phyloP scores from a whole-genome alignment of 2,329 filamentous ascomycete species.

The Clarireedia paspali region DNA sequence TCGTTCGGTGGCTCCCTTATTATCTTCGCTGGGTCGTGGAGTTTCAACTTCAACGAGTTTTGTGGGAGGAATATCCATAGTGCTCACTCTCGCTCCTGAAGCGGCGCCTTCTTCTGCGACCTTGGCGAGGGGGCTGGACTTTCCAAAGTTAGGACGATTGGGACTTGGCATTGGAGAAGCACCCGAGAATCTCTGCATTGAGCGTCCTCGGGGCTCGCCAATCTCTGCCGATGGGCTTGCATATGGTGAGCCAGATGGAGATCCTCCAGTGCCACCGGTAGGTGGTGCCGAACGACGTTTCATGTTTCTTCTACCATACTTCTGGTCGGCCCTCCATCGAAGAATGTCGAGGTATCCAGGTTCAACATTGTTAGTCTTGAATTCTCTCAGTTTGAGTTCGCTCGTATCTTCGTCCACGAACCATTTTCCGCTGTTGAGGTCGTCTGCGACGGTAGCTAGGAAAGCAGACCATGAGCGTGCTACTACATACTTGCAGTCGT shows the following conservation, averaged over 20 bases:
- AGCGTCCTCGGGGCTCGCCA: slow-evolving; percentile 58
- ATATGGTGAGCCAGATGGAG: slow-evolving; percentile 53
- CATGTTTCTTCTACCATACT: slow-evolving; percentile 58
- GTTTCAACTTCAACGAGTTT: slow-evolving; percentile 31
- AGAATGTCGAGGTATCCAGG: slow-evolving; percentile 92
- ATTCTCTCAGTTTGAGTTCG: slow-evolving; percentile 88
- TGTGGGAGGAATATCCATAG: slow-evolving; percentile 19
- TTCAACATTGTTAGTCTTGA: slow-evolving; percentile 82
- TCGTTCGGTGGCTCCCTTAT: slow-evolving; percentile 22
- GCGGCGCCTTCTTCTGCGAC: slow-evolving; percentile 58
- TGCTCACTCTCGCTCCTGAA: slow-evolving; percentile 21
- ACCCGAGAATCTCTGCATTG: slow-evolving; percentile 60
- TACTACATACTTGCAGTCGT: slow-evolving; percentile 96
- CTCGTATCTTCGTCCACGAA: slow-evolving; percentile 86
- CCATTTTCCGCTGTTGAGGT: slow-evolving; percentile 83
- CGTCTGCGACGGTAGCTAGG: slow-evolving; percentile 79
- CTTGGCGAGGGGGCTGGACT: slow-evolving; percentile 64
- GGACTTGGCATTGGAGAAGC: slow-evolving; percentile 58
- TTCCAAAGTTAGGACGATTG: slow-evolving; percentile 56
- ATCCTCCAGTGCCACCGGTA: slow-evolving; percentile 26
- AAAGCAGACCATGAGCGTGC: slow-evolving; percentile 88
- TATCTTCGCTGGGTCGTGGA: slow-evolving; percentile 27
- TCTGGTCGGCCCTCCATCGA: slow-evolving; percentile 92
- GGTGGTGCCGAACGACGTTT: slow-evolving; percentile 46
- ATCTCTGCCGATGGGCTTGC: slow-evolving; percentile 54